Conservation (phyloP, 306 rosid genomes). For the Cicer cuneatum region DNA sequence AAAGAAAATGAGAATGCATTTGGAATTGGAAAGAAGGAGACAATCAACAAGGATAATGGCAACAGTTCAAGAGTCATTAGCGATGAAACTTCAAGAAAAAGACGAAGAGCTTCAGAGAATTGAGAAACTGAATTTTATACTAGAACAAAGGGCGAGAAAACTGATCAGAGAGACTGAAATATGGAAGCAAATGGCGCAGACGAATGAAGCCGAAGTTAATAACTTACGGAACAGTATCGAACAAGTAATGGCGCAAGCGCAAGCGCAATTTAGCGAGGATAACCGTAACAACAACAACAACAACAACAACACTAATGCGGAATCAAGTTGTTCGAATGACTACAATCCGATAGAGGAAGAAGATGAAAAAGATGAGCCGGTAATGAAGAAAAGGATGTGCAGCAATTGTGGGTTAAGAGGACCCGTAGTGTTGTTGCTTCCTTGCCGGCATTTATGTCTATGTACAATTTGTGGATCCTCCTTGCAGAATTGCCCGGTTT, state of each 20-base stretch:
- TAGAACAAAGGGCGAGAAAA: conserved; percentile 63
- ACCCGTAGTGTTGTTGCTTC: conserved; percentile 73
- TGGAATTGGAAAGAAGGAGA: conserved; percentile 55
- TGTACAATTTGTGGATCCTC: conserved; percentile 79
- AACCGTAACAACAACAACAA: neutral
- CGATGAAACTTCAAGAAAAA: conserved; percentile 65
- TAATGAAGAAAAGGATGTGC: conserved; percentile 53
- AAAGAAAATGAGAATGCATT: conserved; percentile 59
- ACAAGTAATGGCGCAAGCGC: conserved; percentile 63
- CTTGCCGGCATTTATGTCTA: conserved; percentile 87
- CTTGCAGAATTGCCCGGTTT: conserved; percentile 63
- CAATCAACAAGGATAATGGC: conserved; percentile 55
- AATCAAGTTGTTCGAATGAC: conserved; percentile 67
- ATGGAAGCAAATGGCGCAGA: conserved; percentile 74
- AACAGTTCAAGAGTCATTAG: conserved; percentile 57
- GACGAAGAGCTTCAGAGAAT: conserved; percentile 74
- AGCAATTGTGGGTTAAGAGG: conserved; percentile 62
- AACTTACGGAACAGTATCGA: conserved; percentile 61
- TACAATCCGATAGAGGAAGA: neutral
- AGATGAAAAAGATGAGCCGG: neutral
- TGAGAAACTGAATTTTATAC: conserved; percentile 65
- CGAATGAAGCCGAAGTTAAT: conserved; percentile 73
- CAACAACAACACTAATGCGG: neutral
- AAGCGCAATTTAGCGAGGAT: conserved; percentile 51
- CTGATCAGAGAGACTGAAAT: conserved; percentile 68